These are phyloP conservation scores for Gossypium schwendimanii DNA, from an alignment of 441 rosid genomes.

Conservation along the genomic window DNA sequence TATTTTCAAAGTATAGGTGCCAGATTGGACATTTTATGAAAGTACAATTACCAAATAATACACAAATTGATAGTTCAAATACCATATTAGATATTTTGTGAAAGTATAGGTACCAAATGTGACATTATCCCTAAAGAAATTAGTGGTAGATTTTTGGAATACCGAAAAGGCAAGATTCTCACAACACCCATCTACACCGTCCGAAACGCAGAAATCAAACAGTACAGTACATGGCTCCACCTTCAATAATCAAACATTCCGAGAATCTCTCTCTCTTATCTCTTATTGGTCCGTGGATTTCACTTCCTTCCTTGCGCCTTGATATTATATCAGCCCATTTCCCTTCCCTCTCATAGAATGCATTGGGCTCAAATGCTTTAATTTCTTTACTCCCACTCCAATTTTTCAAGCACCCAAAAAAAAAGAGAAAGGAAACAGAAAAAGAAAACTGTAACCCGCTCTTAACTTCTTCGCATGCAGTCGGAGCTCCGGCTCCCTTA, in stretches of 20 bases:
- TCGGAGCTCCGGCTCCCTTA: constrained; percentile 61
- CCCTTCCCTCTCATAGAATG: not conserved
- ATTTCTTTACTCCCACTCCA: not conserved
- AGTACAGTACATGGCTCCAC: not conserved
- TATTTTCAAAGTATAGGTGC: too few relatives aligned
- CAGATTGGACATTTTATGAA: too few relatives aligned
- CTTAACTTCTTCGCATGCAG: constrained; percentile 32
- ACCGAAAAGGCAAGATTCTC: not conserved
- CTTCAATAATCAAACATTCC: not conserved
- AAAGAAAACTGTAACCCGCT: not conserved
- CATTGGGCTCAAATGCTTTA: not conserved
- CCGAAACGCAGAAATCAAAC: not conserved
- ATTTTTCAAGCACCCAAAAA: not conserved
- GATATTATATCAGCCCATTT: not conserved
- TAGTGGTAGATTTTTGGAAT: not conserved
- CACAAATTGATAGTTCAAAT: too few relatives aligned
- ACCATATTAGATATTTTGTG: too few relatives aligned
- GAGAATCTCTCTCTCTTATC: not conserved
- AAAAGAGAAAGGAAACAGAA: not conserved
- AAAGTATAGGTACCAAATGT: too few relatives aligned
- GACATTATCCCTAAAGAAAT: too few relatives aligned
- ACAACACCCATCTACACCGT: not conserved
- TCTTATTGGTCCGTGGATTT: not conserved
- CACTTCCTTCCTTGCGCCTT: not conserved
- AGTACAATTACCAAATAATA: too few relatives aligned